These are phyloP conservation scores for Warburgia ugandensis DNA, from an alignment of 164 flowering plant genomes.

Conservation along the genomic window DNA sequence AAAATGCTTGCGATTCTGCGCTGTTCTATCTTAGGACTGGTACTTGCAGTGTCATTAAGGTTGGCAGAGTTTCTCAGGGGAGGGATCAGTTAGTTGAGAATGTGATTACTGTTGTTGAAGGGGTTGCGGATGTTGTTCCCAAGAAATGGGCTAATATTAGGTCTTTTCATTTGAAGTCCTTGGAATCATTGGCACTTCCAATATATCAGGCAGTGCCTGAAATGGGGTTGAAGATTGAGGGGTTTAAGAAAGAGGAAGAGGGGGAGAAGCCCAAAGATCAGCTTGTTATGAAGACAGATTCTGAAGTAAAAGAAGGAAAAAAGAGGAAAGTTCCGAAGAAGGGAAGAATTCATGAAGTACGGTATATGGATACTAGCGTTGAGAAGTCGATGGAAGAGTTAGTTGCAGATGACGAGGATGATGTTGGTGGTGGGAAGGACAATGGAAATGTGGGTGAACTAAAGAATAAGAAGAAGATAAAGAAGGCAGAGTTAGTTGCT, in stretches of 20 bases:
- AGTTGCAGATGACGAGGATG: constrained; percentile 12
- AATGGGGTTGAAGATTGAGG: constrained; percentile 55
- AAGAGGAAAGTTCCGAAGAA: constrained; percentile 32
- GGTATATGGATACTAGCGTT: constrained; percentile 37
- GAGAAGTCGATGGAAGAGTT: constrained; percentile 12
- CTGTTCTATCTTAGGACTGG: constrained; percentile 65
- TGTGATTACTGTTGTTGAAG: constrained; percentile 51
- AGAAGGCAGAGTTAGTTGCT: too few species aligned
- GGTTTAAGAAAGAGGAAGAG: constrained; percentile 20
- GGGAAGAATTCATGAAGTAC: constrained; percentile 55
- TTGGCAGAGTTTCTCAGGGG: constrained; percentile 44
- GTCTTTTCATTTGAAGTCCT: constrained; percentile 62
- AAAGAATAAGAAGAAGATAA: too few species aligned
- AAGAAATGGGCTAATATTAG: constrained; percentile 62
- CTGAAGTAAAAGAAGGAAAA: constrained; percentile 7
- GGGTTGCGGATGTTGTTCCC: constrained; percentile 52
- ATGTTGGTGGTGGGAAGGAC: too few species aligned
- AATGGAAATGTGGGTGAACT: too few species aligned
- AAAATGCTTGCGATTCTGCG: constrained; percentile 36
- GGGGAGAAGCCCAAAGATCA: constrained; percentile 5
- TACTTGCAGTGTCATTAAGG: constrained; percentile 60
- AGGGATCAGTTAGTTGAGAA: constrained; percentile 53
- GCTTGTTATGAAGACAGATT: constrained; percentile 8
- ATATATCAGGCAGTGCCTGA: constrained; percentile 69
- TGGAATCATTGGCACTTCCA: constrained; percentile 71